Evolutionary conservation across 495 filamentous ascomycete species (phyloP).

Genomic region (Talaromyces stipitatus): DNA sequence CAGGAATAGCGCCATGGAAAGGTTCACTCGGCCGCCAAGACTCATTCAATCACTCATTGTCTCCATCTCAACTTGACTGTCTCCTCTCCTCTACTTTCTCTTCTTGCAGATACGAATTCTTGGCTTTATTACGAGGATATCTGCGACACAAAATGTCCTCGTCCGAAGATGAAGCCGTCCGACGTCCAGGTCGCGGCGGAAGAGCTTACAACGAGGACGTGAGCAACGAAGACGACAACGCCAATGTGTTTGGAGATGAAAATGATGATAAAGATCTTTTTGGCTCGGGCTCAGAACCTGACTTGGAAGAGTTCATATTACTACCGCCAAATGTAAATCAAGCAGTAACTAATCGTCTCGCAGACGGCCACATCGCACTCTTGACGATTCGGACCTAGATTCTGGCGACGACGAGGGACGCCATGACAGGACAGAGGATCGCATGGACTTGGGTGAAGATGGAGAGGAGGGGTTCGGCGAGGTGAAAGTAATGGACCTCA

Average conservation of each 20-base stretch:
- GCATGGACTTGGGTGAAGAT: slow-evolving; percentile 40
- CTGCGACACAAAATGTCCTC: slow-evolving; percentile 26
- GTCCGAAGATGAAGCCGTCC: slow-evolving; percentile 36
- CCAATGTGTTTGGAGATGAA: background rate
- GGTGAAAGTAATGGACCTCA: slow-evolving; percentile 49
- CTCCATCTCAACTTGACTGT: background rate
- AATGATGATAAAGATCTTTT: slow-evolving; percentile 59
- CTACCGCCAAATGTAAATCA: slow-evolving; percentile 29
- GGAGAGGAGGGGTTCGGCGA: slow-evolving; percentile 42
- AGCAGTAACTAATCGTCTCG: slow-evolving; percentile 30
- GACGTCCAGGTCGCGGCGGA: slow-evolving; percentile 28
- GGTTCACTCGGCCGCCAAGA: background rate
- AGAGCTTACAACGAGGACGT: slow-evolving; percentile 27
- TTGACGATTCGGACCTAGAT: slow-evolving; percentile 69
- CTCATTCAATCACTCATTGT: background rate
- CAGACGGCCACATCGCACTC: slow-evolving; percentile 43
- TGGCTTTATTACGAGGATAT: background rate
- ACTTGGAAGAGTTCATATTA: slow-evolving; percentile 24
- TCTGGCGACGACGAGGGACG: slow-evolving; percentile 69
- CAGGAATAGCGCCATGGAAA: background rate
- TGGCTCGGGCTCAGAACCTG: slow-evolving; percentile 42
- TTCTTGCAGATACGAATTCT: too few species aligned
- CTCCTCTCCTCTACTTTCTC: background rate
- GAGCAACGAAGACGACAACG: slow-evolving; percentile 40
- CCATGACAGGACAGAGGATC: slow-evolving; percentile 39